Evolutionary conservation across 2,329 filamentous ascomycete genomes (phyloP).

Genomic region (Sporothrix protearum): DNA sequence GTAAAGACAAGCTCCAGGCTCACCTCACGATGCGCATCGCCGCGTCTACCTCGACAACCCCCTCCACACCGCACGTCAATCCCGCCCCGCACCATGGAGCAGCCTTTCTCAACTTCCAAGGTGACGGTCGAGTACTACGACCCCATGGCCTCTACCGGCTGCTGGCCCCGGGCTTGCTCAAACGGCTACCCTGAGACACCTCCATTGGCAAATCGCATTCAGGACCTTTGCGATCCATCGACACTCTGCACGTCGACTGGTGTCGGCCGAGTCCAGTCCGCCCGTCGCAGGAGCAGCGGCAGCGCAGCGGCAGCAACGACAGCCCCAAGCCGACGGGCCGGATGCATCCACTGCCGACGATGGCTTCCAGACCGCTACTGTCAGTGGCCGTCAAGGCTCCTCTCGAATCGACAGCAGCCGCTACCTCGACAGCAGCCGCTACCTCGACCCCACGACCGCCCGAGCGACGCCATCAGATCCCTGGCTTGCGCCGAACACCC

Average conservation of each 20-base stretch:
- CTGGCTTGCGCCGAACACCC: conserved; percentile 84
- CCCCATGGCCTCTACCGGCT: conserved; percentile 84
- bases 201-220: conserved; percentile 98
- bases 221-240: conserved; percentile 87
- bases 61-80: too few species aligned
- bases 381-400: conserved; percentile 43
- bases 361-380: conserved; percentile 58
- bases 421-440: conserved; percentile 37
- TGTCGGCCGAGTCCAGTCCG: conserved; percentile 56
- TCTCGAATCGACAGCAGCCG: conserved; percentile 33
- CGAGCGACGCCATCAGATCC: conserved; percentile 81
- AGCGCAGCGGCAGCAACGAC: conserved; percentile 31
- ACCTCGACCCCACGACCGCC: conserved; percentile 30
- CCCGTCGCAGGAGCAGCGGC: conserved; percentile 31
- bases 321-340: conserved; percentile 31
- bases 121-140: conserved; percentile 95
- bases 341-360: conserved; percentile 44
- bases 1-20: not conserved
- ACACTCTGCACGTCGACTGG: conserved; percentile 87
- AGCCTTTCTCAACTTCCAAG: conserved; percentile 68
- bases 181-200: conserved; percentile 78
- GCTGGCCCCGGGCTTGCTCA: conserved; percentile 70
- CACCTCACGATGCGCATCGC: not conserved
- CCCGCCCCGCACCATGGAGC: conserved; percentile 51
- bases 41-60: not conserved